phyloP scores from a whole-genome alignment of 164 flowering plant species.

The Euptelea pleiosperma region DNA sequence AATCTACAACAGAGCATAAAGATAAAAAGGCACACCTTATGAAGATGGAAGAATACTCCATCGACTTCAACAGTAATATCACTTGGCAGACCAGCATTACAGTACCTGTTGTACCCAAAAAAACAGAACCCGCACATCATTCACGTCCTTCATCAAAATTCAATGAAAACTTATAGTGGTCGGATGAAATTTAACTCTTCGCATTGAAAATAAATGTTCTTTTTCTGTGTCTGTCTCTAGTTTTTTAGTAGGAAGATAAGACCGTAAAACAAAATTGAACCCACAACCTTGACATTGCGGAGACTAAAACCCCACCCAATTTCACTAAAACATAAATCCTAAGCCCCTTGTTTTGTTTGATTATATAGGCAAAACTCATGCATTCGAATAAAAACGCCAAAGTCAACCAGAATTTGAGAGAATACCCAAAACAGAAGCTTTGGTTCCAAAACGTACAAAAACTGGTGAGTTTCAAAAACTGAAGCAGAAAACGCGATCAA shows the following conservation, averaged over 20 bases:
- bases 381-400: not conserved
- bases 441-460: too few relatives aligned
- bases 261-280: not conserved
- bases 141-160: not conserved
- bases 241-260: too few relatives aligned
- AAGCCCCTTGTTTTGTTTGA: too few relatives aligned
- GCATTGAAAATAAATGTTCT: too few relatives aligned
- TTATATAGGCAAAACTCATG: too few relatives aligned
- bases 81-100: slow-evolving; percentile 64
- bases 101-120: slow-evolving; percentile 53
- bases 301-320: slow-evolving; percentile 3
- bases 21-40: slow-evolving; percentile 51
- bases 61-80: slow-evolving; percentile 63
- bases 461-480: too few relatives aligned
- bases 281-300: not conserved
- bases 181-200: too few relatives aligned
- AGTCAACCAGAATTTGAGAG: not conserved
- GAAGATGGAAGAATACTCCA: slow-evolving; percentile 66
- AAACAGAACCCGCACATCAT: not conserved
- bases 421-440: too few relatives aligned
- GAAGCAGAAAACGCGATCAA: too few relatives aligned
- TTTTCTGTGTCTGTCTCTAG: too few relatives aligned
- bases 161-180: not conserved
- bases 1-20: not conserved
- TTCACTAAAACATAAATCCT: not conserved